Conservation (phyloP, 2,329 filamentous ascomycete species). For the Chlorencoelia australis region DNA sequence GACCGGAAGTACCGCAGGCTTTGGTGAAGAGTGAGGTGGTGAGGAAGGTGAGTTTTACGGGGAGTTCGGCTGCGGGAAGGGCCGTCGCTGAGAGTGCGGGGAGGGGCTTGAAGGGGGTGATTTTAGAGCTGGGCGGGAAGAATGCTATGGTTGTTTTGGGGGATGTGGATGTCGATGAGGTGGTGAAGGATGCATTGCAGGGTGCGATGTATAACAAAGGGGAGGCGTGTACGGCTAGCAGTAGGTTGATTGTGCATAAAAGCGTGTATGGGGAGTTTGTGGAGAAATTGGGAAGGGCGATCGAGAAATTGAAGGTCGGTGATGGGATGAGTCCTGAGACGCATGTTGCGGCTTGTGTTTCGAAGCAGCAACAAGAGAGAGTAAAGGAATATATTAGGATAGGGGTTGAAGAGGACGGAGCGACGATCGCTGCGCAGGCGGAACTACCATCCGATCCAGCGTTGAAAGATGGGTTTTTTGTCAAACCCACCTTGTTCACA, state of each 20-base stretch:
- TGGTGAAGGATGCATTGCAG: constrained; percentile 35
- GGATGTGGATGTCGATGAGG: constrained; percentile 32
- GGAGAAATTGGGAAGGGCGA: constrained; percentile 26
- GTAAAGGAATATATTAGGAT: constrained; percentile 33
- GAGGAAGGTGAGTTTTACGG: constrained; percentile 29
- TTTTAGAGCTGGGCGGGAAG: constrained; percentile 34
- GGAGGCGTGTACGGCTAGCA: constrained; percentile 50
- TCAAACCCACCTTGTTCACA: constrained; percentile 59
- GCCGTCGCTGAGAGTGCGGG: constrained; percentile 30
- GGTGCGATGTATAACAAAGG: constrained; percentile 50
- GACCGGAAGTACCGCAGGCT: constrained; percentile 37
- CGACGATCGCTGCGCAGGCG: constrained; percentile 27
- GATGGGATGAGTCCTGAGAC: constrained; percentile 37
- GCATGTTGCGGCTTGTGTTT: constrained; percentile 32
- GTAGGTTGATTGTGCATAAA: constrained; percentile 46
- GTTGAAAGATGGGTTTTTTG: constrained; percentile 44
- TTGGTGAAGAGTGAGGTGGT: constrained; percentile 30
- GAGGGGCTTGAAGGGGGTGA: constrained; percentile 32
- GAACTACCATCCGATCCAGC: constrained; percentile 22
- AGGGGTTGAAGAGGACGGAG: constrained; percentile 30
- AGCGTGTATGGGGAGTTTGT: constrained; percentile 37
- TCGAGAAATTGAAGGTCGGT: constrained; percentile 29
- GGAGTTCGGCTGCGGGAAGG: constrained; percentile 28
- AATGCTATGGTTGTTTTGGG: constrained; percentile 33
- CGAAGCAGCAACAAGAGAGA: constrained; percentile 34